A percentile compares a stretch with the other conserved stretches of the same genome.
Conservation (phyloP, 2,329 filamentous ascomycete genomes). For the Intubia oerlemansii region DNA sequence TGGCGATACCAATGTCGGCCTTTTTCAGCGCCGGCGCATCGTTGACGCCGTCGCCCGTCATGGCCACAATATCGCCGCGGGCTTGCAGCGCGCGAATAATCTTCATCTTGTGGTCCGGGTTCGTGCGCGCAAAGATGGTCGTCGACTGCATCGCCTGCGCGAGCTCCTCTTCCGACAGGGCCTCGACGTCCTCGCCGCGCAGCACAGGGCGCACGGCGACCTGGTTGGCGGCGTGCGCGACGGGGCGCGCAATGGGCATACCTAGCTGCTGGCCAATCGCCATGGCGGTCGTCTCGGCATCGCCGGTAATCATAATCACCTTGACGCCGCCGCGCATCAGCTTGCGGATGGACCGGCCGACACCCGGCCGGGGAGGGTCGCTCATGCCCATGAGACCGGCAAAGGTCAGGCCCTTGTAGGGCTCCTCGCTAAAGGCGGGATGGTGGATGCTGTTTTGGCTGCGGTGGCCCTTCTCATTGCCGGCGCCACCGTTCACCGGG, state of each 20-base stretch:
- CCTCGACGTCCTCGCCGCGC: constrained; percentile 77
- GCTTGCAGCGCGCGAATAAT: constrained; percentile 83
- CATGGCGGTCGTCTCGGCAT: constrained; percentile 82
- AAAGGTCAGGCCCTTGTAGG: constrained; percentile 70
- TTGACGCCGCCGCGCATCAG: constrained; percentile 88
- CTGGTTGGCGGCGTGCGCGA: constrained; percentile 29
- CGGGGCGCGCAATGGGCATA: constrained; percentile 51
- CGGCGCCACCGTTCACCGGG: no score
- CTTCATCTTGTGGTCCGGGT: constrained; percentile 94
- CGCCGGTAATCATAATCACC: constrained; percentile 97
- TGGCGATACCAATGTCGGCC: constrained; percentile 92
- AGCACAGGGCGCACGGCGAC: constrained; percentile 51
- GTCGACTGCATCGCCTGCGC: constrained; percentile 70
- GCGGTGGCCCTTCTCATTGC: background rate
- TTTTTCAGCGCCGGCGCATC: constrained; percentile 93
- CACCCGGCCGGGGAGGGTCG: constrained; percentile 78
- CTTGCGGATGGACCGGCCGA: constrained; percentile 70
- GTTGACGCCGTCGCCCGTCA: constrained; percentile 97
- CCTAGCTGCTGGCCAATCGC: constrained; percentile 91
- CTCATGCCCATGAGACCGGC: constrained; percentile 93
- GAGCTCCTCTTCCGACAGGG: constrained; percentile 70
- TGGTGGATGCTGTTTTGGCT: constrained; percentile 17
- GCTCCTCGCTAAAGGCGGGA: constrained; percentile 38
- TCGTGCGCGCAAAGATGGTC: constrained; percentile 88
- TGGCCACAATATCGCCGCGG: constrained; percentile 88